These are phyloP conservation scores for Helichrysum umbraculigerum DNA, from an alignment of 129 eudicot genomes.

Conservation along the genomic window DNA sequence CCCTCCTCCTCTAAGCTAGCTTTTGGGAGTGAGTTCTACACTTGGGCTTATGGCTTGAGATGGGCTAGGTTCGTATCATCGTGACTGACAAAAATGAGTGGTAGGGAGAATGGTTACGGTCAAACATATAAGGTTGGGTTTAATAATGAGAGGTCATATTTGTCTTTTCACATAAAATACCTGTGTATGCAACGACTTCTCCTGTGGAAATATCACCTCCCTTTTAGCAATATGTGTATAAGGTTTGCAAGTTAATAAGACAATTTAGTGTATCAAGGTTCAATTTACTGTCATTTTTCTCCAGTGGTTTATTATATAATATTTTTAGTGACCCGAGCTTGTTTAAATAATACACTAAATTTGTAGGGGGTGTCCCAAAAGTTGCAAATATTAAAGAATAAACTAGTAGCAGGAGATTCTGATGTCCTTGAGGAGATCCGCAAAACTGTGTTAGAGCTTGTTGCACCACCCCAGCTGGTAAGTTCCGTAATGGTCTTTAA, in stretches of 20 bases:
- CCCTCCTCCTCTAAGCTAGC: no score
- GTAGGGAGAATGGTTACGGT: no score
- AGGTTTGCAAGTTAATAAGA: conserved; percentile 12
- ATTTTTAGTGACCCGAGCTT: not conserved
- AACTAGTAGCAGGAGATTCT: conserved; percentile 57
- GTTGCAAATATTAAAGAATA: conserved; percentile 60
- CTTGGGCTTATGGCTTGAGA: no score
- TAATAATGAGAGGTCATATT: no score
- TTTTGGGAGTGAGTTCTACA: no score
- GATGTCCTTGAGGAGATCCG: conserved; percentile 75
- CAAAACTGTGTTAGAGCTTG: conserved; percentile 71
- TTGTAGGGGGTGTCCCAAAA: conserved; percentile 71
- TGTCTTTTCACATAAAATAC: no score
- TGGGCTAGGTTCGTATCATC: no score
- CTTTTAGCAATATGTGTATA: conserved; percentile 1
- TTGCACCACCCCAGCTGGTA: conserved; percentile 87
- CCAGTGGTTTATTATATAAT: conserved; percentile 2
- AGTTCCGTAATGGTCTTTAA: not conserved
- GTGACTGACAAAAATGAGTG: no score
- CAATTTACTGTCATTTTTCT: not conserved
- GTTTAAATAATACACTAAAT: conserved; percentile 20
- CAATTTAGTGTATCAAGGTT: conserved; percentile 15
- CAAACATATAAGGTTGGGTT: no score
- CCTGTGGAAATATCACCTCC: no score
- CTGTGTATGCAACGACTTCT: no score